A percentile compares a stretch with the other conserved stretches of the same genome.
phyloP scores from a whole-genome alignment of 768 basidiomycete species.

The Mycena metata region DNA sequence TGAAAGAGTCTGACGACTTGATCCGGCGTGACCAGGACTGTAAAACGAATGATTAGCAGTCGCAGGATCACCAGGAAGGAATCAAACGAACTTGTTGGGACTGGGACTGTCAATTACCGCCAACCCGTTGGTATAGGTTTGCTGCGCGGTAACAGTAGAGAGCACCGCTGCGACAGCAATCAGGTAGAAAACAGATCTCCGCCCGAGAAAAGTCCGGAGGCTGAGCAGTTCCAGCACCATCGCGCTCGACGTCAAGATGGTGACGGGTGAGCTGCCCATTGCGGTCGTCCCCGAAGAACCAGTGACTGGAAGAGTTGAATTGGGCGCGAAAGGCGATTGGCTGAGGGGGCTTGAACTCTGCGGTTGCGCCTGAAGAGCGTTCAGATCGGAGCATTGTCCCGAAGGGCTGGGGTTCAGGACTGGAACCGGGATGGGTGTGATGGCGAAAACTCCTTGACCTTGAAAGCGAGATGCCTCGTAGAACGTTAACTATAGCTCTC shows the following conservation, averaged over 20 bases:
- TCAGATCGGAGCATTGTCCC: constrained; percentile 30
- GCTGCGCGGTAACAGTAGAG: constrained; percentile 3
- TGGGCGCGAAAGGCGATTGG: constrained; percentile 48
- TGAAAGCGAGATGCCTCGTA: constrained; percentile 58
- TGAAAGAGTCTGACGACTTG: constrained; percentile 1
- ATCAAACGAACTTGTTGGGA: constrained; percentile 13
- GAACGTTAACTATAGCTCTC: constrained; percentile 63
- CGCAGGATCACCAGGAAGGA: too few species aligned
- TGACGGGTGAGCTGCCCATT: not conserved
- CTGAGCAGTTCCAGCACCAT: not conserved
- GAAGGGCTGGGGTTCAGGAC: constrained; percentile 48
- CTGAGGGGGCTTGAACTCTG: constrained; percentile 52
- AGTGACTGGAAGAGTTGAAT: constrained; percentile 1
- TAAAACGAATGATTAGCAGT: not conserved
- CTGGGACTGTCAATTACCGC: constrained; percentile 21
- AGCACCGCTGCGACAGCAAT: constrained; percentile 18
- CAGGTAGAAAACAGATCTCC: not conserved
- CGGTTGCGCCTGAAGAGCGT: constrained; percentile 47
- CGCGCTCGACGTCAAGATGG: not conserved
- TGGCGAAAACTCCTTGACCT: constrained; percentile 50
- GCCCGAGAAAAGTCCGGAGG: not conserved
- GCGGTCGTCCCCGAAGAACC: not conserved
- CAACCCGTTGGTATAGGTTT: constrained; percentile 22
- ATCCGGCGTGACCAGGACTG: constrained; percentile 32
- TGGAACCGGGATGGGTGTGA: constrained; percentile 55